A percentile compares a stretch with the other conserved stretches of the same genome.
These are phyloP conservation scores for Tolypocladium sp. DNA, from an alignment of 2,329 filamentous ascomycete species.

Conservation along the genomic window DNA sequence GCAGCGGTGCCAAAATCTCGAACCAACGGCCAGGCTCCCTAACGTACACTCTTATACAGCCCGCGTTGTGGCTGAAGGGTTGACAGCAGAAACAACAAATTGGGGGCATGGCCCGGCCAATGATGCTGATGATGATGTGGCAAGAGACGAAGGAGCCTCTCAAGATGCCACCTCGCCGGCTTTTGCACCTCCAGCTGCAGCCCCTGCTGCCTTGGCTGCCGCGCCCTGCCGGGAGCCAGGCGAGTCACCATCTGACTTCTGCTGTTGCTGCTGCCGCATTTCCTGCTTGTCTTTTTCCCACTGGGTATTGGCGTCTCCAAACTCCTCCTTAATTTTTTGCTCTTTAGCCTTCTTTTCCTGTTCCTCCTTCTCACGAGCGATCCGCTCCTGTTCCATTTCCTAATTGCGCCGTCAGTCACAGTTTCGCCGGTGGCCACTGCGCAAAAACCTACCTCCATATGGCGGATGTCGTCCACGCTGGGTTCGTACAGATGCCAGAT, in stretches of 20 bases:
- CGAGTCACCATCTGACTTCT: conserved; percentile 1
- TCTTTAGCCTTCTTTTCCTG: conserved; percentile 65
- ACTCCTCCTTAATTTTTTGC: conserved; percentile 63
- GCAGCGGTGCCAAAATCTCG: background rate
- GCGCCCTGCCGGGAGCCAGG: conserved; percentile 1
- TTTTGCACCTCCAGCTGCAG: background rate
- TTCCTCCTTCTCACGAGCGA: conserved; percentile 65
- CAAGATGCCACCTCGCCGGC: background rate
- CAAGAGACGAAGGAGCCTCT: background rate
- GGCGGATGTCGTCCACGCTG: conserved; percentile 91
- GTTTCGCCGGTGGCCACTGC: background rate
- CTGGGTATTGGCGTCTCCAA: conserved; percentile 65
- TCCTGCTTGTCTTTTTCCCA: conserved; percentile 87
- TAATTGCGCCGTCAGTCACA: conserved; percentile 22
- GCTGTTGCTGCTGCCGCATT: conserved; percentile 46
- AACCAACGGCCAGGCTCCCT: background rate
- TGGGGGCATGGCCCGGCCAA: background rate
- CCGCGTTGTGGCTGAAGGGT: background rate
- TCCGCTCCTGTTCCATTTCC: conserved; percentile 88
- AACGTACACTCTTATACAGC: background rate
- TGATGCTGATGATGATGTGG: background rate
- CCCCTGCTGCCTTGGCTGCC: conserved; percentile 4
- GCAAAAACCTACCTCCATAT: conserved; percentile 66
- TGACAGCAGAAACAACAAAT: background rate
- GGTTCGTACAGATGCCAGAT: conserved; percentile 99